Evolutionary conservation across 208 protist species (phyloP).

Genomic region (Acanthamoeba lenticulata): DNA sequence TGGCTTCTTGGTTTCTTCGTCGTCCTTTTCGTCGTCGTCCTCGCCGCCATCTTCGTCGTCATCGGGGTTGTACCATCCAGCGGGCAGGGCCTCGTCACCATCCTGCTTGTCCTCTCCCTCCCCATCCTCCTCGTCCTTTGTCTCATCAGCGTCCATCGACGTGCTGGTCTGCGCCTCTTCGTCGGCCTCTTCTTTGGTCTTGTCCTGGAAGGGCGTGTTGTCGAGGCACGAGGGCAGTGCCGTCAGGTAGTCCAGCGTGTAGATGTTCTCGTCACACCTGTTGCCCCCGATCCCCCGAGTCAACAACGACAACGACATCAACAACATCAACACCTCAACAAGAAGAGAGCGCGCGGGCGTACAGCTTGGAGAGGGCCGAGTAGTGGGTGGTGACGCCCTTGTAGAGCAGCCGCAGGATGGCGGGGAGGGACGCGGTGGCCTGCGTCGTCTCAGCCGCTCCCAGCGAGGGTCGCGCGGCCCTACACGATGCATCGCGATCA

Average conservation of each 20-base stretch:
- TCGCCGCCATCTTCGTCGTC: neutral
- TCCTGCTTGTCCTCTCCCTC: neutral
- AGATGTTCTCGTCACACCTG: slow-evolving; percentile 65
- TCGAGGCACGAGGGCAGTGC: slow-evolving; percentile 3
- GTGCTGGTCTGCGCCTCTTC: neutral
- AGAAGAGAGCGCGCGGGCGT: neutral
- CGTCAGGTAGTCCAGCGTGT: slow-evolving; percentile 55
- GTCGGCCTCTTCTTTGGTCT: neutral
- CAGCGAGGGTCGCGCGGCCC: neutral
- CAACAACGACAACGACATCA: neutral
- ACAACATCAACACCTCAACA: neutral
- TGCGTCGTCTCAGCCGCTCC: neutral
- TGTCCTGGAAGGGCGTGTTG: slow-evolving; percentile 29
- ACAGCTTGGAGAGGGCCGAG: slow-evolving; percentile 53
- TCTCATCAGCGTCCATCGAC: neutral
- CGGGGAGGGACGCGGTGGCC: neutral
- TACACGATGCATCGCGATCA: neutral
- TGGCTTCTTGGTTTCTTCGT: neutral
- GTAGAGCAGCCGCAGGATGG: neutral
- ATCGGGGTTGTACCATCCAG: neutral
- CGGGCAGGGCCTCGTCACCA: neutral
- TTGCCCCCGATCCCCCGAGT: no score
- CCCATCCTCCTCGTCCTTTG: neutral
- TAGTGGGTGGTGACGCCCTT: slow-evolving; percentile 50
- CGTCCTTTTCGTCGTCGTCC: neutral